phyloP scores from a whole-genome alignment of 495 filamentous ascomycete species.

The Letharia lupina region DNA sequence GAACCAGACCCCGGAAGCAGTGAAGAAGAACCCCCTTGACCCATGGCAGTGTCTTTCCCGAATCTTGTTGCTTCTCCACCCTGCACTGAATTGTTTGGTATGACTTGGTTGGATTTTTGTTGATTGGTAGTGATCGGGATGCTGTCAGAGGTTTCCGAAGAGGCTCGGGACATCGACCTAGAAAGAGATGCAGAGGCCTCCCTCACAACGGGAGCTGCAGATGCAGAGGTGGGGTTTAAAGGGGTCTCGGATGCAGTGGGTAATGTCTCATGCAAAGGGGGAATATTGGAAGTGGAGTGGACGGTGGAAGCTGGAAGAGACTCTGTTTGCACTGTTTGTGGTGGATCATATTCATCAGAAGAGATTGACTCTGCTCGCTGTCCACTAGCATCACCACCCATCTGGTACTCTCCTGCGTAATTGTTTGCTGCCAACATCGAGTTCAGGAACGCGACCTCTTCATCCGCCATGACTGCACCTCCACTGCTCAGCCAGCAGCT shows the following conservation, averaged over 20 bases:
- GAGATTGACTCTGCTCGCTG: conserved; percentile 42
- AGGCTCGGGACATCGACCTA: conserved; percentile 33
- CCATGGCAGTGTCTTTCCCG: background rate
- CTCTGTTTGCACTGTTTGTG: conserved; percentile 38
- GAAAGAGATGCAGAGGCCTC: conserved; percentile 39
- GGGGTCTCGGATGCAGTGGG: conserved; percentile 29
- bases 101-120: background rate
- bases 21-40: conserved; percentile 7
- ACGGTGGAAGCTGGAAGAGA: conserved; percentile 30
- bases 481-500: conserved; percentile 6
- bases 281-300: conserved; percentile 9
- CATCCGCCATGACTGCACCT: conserved; percentile 44
- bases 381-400: conserved; percentile 20
- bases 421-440: conserved; percentile 32
- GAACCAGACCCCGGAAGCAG: conserved; percentile 27
- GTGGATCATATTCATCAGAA: conserved; percentile 50
- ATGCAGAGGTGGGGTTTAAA: conserved; percentile 39
- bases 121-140: conserved; percentile 15
- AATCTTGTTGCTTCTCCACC: background rate
- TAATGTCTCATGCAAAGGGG: conserved; percentile 4
- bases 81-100: background rate
- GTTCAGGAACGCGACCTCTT: conserved; percentile 51
- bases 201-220: conserved; percentile 35
- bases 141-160: conserved; percentile 24
- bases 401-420: conserved; percentile 20